Evolutionary conservation across 495 filamentous ascomycete genomes (phyloP).

Genomic region (Xylaria telfairii): DNA sequence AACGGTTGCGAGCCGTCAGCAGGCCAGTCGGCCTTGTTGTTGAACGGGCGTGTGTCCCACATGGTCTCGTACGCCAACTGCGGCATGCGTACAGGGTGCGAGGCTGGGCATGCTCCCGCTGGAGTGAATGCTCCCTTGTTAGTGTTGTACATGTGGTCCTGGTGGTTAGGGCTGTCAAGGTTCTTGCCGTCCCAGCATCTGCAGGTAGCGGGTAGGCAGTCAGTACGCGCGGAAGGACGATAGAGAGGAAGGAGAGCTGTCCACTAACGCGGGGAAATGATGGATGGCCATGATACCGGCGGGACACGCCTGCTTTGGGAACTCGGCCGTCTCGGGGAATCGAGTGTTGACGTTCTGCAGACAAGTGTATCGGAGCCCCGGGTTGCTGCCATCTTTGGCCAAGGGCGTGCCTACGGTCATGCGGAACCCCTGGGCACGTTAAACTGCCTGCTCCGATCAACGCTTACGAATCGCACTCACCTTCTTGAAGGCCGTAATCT

Average conservation of each 20-base stretch:
- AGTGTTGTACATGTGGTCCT: constrained; percentile 46
- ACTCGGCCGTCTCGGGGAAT: constrained; percentile 38
- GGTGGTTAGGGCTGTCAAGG: constrained; percentile 56
- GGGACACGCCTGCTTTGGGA: constrained; percentile 35
- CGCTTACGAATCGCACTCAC: constrained; percentile 33
- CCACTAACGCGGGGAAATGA: constrained; percentile 43
- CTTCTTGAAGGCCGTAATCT: constrained; percentile 50
- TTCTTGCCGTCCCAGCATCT: constrained; percentile 57
- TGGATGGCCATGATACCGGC: constrained; percentile 43
- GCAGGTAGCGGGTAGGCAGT: constrained; percentile 18
- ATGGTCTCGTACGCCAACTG: constrained; percentile 54
- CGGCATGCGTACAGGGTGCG: constrained; percentile 45
- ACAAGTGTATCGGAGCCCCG: constrained; percentile 39
- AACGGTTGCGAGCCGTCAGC: constrained; percentile 48
- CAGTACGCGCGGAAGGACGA: constrained; percentile 8
- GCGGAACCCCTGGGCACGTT: constrained; percentile 46
- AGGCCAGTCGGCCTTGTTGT: constrained; percentile 48
- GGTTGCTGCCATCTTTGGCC: constrained; percentile 27
- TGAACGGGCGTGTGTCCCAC: constrained; percentile 50
- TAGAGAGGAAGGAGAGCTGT: constrained; percentile 17
- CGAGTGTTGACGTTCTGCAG: constrained; percentile 40
- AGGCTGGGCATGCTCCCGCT: constrained; percentile 46
- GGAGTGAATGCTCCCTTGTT: constrained; percentile 37
- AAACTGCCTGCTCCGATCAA: constrained; percentile 19
- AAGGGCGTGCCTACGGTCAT: constrained; percentile 47